These are phyloP conservation scores for Naganishia onofrii DNA, from an alignment of 768 basidiomycete genomes.

Conservation along the genomic window DNA sequence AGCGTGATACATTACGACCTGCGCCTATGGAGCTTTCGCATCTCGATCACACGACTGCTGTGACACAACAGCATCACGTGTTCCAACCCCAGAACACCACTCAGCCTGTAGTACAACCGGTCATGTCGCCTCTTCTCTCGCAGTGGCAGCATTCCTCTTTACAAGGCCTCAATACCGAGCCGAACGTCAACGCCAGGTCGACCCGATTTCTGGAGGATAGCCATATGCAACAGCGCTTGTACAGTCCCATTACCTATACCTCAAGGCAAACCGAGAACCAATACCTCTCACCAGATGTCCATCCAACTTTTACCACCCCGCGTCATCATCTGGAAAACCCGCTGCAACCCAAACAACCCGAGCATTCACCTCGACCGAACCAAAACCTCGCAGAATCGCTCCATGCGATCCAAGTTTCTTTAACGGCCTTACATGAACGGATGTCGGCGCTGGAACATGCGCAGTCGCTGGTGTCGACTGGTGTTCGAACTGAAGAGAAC, in stretches of 20 bases:
- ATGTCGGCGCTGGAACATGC: conserved; percentile 1
- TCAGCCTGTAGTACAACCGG: not conserved
- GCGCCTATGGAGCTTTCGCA: not conserved
- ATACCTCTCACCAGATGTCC: conserved; percentile 2
- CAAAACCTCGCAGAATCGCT: conserved; percentile 6
- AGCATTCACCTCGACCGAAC: not conserved
- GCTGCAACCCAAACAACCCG: not conserved
- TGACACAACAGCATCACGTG: not conserved
- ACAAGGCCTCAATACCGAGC: not conserved
- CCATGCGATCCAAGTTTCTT: conserved; percentile 12
- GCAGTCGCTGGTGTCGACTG: not conserved
- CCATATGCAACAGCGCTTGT: not conserved
- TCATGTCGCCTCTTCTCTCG: not conserved
- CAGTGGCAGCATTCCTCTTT: not conserved
- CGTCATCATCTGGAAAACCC: not conserved
- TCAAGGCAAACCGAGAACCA: not conserved
- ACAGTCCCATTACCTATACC: not conserved
- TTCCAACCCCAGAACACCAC: not conserved
- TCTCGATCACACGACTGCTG: not conserved
- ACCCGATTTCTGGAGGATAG: not conserved
- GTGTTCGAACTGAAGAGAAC: not conserved
- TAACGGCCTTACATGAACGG: conserved; percentile 13
- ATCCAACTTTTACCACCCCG: not conserved
- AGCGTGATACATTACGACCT: not conserved
- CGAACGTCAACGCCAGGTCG: not conserved